Conservation (phyloP, 768 basidiomycete genomes). For the Leucocoprinus leucothites region DNA sequence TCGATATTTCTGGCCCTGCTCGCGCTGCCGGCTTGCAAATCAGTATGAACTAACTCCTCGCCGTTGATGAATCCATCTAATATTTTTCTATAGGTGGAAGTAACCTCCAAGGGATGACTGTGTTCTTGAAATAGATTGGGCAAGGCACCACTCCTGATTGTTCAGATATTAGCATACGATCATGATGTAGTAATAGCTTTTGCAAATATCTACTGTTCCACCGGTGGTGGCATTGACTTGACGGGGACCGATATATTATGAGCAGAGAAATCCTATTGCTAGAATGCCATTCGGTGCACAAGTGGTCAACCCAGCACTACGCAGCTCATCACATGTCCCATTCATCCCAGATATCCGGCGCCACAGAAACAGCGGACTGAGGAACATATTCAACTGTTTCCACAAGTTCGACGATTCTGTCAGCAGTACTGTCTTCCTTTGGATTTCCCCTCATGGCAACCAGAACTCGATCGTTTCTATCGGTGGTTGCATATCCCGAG, state of each 20-base stretch:
- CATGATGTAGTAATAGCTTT: too few species aligned
- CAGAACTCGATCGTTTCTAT: conserved; percentile 48
- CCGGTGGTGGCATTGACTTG: too few species aligned
- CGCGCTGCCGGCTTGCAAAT: conserved; percentile 26
- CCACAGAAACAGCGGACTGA: conserved; percentile 21
- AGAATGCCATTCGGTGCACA: background rate
- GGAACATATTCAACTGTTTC: conserved; percentile 60
- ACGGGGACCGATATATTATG: too few species aligned
- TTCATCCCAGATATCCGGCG: conserved; percentile 58
- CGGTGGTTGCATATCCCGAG: conserved; percentile 29
- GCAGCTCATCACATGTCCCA: conserved; percentile 56
- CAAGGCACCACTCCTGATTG: background rate
- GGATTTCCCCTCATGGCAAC: conserved; percentile 61
- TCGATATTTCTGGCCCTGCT: conserved; percentile 18
- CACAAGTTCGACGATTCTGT: conserved; percentile 64
- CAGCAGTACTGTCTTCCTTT: conserved; percentile 45
- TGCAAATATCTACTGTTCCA: too few species aligned
- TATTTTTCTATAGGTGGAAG: conserved; percentile 20
- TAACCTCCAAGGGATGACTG: conserved; percentile 36
- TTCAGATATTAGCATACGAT: background rate
- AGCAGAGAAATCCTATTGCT: too few species aligned
- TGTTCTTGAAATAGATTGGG: conserved; percentile 24
- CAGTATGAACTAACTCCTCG: conserved; percentile 24
- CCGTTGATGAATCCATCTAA: background rate
- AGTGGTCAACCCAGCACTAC: background rate